These are phyloP conservation scores for Saturnispora bothae DNA, from an alignment of 805 yeast species.

Conservation along the genomic window DNA sequence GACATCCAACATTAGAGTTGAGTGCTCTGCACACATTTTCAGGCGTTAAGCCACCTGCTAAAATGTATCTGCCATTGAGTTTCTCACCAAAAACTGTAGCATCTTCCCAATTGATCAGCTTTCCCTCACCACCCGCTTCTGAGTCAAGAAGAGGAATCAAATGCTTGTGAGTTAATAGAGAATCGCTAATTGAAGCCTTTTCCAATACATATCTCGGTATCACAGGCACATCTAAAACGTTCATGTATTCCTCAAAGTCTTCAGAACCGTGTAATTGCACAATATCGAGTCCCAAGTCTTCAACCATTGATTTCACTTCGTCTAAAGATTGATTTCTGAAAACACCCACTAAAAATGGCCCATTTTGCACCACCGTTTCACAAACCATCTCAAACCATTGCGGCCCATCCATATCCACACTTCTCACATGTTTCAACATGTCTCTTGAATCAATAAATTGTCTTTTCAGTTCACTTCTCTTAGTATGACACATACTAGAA, in stretches of 20 bases:
- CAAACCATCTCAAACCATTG: constrained; percentile 27
- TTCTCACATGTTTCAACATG: constrained; percentile 10
- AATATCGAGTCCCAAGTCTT: constrained; percentile 49
- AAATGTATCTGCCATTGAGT: constrained; percentile 34
- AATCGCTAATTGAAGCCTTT: constrained; percentile 28
- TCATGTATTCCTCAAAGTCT: constrained; percentile 37
- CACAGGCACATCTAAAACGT: constrained; percentile 38
- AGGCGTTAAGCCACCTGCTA: constrained; percentile 88
- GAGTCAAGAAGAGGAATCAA: constrained; percentile 66
- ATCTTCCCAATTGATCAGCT: constrained; percentile 60
- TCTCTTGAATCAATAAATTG: constrained; percentile 18
- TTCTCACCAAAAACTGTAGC: constrained; percentile 29
- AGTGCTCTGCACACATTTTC: constrained; percentile 55
- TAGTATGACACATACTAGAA: constrained; percentile 23
- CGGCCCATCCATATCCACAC: constrained; percentile 18
- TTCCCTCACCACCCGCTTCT: constrained; percentile 89
- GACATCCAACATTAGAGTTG: constrained; percentile 39
- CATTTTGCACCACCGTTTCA: constrained; percentile 25
- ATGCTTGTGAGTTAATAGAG: constrained; percentile 28
- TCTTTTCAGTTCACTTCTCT: constrained; percentile 15
- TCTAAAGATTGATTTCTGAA: constrained; percentile 71
- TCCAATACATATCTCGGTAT: constrained; percentile 64
- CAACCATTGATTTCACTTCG: constrained; percentile 39
- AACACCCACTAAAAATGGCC: constrained; percentile 80
- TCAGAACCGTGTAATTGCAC: constrained; percentile 86